Evolutionary conservation across 2,329 filamentous ascomycete species (phyloP).

Genomic region (Talaromyces sp.): DNA sequence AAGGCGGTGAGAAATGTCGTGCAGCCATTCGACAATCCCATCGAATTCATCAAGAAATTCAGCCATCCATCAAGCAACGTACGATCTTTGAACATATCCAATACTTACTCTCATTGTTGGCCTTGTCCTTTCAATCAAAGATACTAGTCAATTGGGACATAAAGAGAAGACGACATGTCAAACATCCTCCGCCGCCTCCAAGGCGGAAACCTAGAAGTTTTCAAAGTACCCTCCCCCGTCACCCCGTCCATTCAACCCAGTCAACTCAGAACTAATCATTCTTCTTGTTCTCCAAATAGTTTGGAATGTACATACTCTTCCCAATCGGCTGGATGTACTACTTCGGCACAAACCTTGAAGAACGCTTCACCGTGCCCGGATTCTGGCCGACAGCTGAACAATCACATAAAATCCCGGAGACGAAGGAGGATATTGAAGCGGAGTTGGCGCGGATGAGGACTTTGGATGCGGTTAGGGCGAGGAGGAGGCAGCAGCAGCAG

Average conservation of each 20-base stretch:
- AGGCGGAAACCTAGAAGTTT: constrained; percentile 87
- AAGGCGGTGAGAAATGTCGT: constrained; percentile 1
- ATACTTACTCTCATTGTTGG: not conserved
- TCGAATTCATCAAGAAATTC: not conserved
- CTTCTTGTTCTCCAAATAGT: constrained; percentile 56
- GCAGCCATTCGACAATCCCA: constrained; percentile 4
- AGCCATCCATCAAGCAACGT: not conserved
- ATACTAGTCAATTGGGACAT: not conserved
- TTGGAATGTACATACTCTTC: constrained; percentile 98
- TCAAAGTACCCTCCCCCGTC: constrained; percentile 65
- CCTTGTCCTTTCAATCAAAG: no score
- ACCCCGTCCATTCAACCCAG: not conserved
- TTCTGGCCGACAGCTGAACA: constrained; percentile 81
- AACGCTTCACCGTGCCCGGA: constrained; percentile 79
- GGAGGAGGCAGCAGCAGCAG: constrained; percentile 41
- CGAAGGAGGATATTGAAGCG: constrained; percentile 63
- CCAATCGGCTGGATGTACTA: constrained; percentile 99
- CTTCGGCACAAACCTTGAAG: constrained; percentile 96
- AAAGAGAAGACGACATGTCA: constrained; percentile 33
- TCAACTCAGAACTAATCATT: not conserved
- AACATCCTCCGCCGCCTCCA: constrained; percentile 59
- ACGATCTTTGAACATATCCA: not conserved
- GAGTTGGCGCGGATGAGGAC: constrained; percentile 69
- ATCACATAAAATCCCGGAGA: constrained; percentile 54
- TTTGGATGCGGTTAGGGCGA: constrained; percentile 52